A percentile compares a stretch with the other conserved stretches of the same genome.
Evolutionary conservation across 1,284 basidiomycete genomes (phyloP).

Genomic region (Puccinia triticina): DNA sequence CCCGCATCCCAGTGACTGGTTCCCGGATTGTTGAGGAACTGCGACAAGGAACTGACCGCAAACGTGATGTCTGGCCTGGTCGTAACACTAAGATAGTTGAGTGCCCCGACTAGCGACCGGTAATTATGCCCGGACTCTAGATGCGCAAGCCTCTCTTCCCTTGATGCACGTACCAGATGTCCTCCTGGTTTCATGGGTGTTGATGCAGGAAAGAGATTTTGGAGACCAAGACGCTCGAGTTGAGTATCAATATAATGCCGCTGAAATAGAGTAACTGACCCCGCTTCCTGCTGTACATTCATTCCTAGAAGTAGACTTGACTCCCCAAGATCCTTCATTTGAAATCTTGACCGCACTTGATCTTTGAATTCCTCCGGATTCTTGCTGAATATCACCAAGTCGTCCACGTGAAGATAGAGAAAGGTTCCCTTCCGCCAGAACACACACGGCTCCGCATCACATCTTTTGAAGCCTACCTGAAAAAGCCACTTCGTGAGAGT

Average conservation of each 20-base stretch:
- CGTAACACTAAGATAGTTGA: too few relatives aligned
- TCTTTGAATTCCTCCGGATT: neutral
- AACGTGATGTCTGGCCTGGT: too few relatives aligned
- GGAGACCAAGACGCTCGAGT: neutral
- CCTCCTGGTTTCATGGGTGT: neutral
- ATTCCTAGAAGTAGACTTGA: conserved; percentile 2
- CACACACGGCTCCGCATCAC: neutral
- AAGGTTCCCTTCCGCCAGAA: conserved; percentile 7
- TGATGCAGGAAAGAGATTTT: neutral
- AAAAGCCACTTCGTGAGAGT: neutral
- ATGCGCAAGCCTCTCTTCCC: neutral
- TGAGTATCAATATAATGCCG: neutral
- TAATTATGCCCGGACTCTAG: neutral
- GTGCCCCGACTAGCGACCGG: neutral
- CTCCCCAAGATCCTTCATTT: neutral
- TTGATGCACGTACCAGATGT: neutral
- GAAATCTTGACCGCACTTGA: neutral
- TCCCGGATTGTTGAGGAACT: neutral
- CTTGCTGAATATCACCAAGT: neutral
- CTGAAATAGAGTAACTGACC: neutral
- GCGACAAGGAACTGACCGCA: neutral
- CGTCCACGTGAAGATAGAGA: neutral
- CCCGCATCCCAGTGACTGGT: neutral
- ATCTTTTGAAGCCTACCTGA: neutral
- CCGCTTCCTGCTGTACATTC: neutral